phyloP scores from a whole-genome alignment of 2,329 filamentous ascomycete species.

The Cadophora gregata region DNA sequence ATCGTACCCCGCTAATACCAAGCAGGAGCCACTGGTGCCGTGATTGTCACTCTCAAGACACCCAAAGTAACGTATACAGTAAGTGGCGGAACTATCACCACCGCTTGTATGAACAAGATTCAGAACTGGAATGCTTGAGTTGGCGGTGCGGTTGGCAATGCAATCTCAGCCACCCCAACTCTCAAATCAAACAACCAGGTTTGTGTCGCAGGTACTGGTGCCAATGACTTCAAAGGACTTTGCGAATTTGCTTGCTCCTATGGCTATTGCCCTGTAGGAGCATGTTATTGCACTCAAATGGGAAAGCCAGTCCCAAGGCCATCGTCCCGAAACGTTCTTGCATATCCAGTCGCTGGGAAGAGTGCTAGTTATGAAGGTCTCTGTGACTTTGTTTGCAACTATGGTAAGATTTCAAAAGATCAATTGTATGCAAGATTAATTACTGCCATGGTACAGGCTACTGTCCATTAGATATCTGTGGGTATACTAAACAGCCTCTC shows the following conservation, averaged over 20 bases:
- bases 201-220: neutral
- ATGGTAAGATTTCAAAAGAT: neutral
- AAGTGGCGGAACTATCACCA: neutral
- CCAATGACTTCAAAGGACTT: neutral
- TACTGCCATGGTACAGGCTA: neutral
- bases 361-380: neutral
- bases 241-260: neutral
- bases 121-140: neutral
- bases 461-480: neutral
- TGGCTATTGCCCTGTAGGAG: neutral
- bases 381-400: neutral
- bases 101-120: neutral
- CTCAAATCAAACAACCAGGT: neutral
- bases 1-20: neutral
- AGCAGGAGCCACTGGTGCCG: neutral
- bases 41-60: neutral
- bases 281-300: neutral
- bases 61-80: neutral
- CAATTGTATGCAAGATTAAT: neutral
- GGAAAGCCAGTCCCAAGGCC: neutral
- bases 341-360: neutral
- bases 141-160: neutral
- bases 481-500: neutral
- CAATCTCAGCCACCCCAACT: neutral
- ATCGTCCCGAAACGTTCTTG: neutral